Evolutionary conservation across 805 yeast genomes (phyloP).

Genomic region (Pichia cephalocereana): DNA sequence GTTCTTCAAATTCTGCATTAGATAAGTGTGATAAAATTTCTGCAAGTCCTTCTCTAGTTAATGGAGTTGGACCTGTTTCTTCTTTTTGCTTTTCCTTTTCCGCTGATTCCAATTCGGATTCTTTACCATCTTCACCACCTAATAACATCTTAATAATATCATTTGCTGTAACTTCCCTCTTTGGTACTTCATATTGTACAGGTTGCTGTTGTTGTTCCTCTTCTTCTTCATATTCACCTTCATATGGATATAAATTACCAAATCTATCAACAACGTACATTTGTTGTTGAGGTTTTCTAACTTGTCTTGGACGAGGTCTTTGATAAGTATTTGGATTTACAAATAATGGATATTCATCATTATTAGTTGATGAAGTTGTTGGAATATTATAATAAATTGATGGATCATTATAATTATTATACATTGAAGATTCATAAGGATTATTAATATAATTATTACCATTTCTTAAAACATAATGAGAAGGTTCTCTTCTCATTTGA

Average conservation of each 20-base stretch:
- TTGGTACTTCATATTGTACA: background rate
- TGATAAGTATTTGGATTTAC: too few species aligned
- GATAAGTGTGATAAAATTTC: conserved; percentile 3
- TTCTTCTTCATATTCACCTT: too few species aligned
- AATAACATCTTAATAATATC: conserved; percentile 5
- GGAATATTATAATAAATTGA: background rate
- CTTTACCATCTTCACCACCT: conserved; percentile 1
- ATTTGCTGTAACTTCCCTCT: conserved; percentile 5
- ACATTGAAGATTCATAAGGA: too few species aligned
- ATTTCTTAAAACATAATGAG: too few species aligned
- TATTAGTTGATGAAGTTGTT: too few species aligned
- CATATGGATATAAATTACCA: conserved; percentile 8
- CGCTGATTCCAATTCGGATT: background rate
- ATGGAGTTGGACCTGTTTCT: conserved; percentile 1
- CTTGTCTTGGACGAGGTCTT: too few species aligned
- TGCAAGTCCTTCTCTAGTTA: conserved; percentile 8
- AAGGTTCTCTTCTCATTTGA: background rate
- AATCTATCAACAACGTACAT: conserved; percentile 8
- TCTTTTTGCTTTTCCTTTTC: background rate
- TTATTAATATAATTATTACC: too few species aligned
- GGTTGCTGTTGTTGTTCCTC: too few species aligned
- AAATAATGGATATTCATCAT: background rate
- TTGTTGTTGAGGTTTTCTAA: background rate
- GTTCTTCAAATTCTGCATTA: background rate
- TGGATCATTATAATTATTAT: background rate